phyloP scores from a whole-genome alignment of 352 stramenopile species.

The Phytophthora pini region DNA sequence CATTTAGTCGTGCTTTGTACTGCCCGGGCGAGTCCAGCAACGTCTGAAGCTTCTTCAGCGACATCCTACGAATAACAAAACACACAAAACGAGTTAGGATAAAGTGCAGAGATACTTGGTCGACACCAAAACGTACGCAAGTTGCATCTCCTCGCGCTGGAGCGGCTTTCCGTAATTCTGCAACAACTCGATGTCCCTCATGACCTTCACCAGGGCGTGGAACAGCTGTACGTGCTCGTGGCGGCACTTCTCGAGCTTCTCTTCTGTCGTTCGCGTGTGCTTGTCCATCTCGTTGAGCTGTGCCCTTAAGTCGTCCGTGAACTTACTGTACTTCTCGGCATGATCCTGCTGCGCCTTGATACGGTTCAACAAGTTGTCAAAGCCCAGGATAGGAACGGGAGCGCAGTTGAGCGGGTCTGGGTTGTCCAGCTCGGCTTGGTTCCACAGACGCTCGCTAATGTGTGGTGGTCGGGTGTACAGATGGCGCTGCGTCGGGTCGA shows the following conservation, averaged over 20 bases:
- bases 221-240: constrained; percentile 87
- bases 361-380: constrained; percentile 82
- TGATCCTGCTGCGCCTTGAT: constrained; percentile 85
- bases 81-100: constrained; percentile 9
- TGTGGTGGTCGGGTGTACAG: constrained; percentile 80
- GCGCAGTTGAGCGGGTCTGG: constrained; percentile 83
- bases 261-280: constrained; percentile 74
- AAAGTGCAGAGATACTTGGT: background rate
- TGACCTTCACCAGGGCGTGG: constrained; percentile 86
- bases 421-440: constrained; percentile 87
- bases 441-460: constrained; percentile 88
- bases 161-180: constrained; percentile 88
- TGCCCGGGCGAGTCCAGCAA: constrained; percentile 82
- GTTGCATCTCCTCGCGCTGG: constrained; percentile 77
- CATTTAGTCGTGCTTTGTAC: constrained; percentile 88
- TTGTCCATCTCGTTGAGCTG: constrained; percentile 88
- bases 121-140: constrained; percentile 62
- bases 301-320: constrained; percentile 73
- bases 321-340: constrained; percentile 83
- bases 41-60: constrained; percentile 85
- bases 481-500: constrained; percentile 83
- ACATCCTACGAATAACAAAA: constrained; percentile 48
- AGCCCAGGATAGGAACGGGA: constrained; percentile 78
- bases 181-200: constrained; percentile 89
- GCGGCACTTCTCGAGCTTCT: constrained; percentile 87